Conservation (phyloP, 2,329 filamentous ascomycete genomes). For the Ascomycota sp. region DNA sequence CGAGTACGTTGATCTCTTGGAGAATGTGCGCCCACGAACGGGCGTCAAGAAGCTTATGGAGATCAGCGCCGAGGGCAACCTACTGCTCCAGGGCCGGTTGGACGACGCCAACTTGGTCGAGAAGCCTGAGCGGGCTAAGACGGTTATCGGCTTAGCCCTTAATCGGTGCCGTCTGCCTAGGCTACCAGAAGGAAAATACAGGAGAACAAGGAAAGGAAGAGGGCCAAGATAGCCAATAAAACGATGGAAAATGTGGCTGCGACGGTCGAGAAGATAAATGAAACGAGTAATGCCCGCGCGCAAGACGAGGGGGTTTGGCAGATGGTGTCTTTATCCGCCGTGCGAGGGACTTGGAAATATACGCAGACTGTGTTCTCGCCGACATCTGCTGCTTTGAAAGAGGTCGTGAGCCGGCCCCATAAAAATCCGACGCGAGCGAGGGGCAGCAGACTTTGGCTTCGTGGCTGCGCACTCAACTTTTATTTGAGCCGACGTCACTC, state of each 20-base stretch:
- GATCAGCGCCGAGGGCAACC: slow-evolving; percentile 35
- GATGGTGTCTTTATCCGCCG: too few relatives aligned
- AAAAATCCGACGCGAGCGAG: too few relatives aligned
- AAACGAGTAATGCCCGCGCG: background rate
- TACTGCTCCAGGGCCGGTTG: slow-evolving; percentile 28
- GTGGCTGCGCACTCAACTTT: too few relatives aligned
- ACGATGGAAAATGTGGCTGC: slow-evolving; percentile 3
- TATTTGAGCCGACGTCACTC: too few relatives aligned
- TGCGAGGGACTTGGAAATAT: too few relatives aligned
- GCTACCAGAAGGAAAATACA: slow-evolving; percentile 26
- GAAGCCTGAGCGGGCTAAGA: slow-evolving; percentile 29
- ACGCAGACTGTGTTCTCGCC: too few relatives aligned
- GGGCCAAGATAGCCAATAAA: slow-evolving; percentile 10
- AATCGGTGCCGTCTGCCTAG: slow-evolving; percentile 62
- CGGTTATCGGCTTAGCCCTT: slow-evolving; percentile 53
- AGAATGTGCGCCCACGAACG: slow-evolving; percentile 46
- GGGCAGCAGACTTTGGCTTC: too few relatives aligned
- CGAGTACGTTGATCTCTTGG: slow-evolving; percentile 44
- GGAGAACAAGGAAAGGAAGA: slow-evolving; percentile 21
- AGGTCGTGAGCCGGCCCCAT: too few relatives aligned
- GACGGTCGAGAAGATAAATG: too few relatives aligned
- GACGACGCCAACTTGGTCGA: slow-evolving; percentile 32
- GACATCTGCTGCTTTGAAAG: too few relatives aligned
- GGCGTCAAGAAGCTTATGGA: slow-evolving; percentile 43
- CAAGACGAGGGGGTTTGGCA: slow-evolving; percentile 3